A percentile compares a stretch with the other conserved stretches of the same genome.
phyloP scores from a whole-genome alignment of 2,329 filamentous ascomycete genomes.

The Pseudocercospora macadamiae region DNA sequence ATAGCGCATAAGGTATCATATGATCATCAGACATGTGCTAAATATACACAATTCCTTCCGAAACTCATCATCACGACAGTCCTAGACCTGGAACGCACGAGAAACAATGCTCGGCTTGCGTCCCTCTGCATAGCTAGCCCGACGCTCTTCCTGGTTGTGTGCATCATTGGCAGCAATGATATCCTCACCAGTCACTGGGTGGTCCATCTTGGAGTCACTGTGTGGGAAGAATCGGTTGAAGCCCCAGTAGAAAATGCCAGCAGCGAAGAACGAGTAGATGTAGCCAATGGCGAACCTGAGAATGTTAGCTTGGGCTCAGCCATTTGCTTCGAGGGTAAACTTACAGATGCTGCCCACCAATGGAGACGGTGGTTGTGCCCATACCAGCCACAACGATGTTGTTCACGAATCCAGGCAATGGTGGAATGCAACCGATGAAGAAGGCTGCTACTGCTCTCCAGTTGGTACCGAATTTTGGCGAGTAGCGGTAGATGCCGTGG shows the following conservation, averaged over 20 bases:
- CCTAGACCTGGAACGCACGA: conserved; percentile 30
- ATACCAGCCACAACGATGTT: conserved; percentile 42
- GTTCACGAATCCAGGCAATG: conserved; percentile 58
- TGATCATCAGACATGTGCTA: no score
- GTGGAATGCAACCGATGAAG: conserved; percentile 58
- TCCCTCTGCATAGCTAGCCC: conserved; percentile 25
- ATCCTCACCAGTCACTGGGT: conserved; percentile 68
- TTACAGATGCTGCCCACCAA: conserved; percentile 55
- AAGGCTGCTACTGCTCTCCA: conserved; percentile 63
- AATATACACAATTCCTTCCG: no score
- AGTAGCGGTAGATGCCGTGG: conserved; percentile 55
- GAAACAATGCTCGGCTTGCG: conserved; percentile 28
- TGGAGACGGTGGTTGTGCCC: conserved; percentile 40
- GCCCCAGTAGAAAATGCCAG: conserved; percentile 40
- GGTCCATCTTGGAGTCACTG: conserved; percentile 84
- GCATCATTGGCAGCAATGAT: conserved; percentile 45
- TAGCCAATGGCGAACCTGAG: conserved; percentile 50
- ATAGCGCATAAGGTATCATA: no score
- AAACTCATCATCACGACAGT: no score
- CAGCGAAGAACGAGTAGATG: conserved; percentile 41
- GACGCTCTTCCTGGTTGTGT: conserved; percentile 31
- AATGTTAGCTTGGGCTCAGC: no score
- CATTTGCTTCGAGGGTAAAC: no score
- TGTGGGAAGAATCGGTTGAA: conserved; percentile 50
- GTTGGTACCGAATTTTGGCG: conserved; percentile 51